A percentile compares a stretch with the other conserved stretches of the same genome.
These are phyloP conservation scores for Euclidium syriacum DNA, from an alignment of 345 rosid genomes.

Conservation along the genomic window DNA sequence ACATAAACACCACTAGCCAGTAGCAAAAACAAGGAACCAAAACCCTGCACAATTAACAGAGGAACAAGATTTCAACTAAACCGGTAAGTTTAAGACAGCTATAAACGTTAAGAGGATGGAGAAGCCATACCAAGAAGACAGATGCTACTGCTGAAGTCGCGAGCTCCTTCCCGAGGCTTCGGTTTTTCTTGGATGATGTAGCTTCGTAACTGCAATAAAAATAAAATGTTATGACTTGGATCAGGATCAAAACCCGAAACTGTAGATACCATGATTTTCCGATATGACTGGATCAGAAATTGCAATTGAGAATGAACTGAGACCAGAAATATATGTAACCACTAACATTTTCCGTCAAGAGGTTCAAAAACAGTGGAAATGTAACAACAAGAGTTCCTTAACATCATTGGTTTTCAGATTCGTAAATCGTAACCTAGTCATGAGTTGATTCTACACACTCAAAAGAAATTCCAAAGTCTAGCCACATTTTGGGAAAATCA, in stretches of 20 bases:
- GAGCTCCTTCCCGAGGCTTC: conserved; percentile 69
- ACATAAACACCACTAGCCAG: conserved; percentile 90
- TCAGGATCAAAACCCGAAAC: neutral
- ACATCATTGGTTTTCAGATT: neutral
- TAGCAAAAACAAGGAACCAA: conserved; percentile 86
- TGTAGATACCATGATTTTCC: neutral
- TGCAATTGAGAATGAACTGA: neutral
- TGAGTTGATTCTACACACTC: no score
- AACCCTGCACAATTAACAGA: conserved; percentile 57
- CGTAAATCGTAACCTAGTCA: neutral
- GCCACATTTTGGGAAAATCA: neutral
- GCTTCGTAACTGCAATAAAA: conserved; percentile 67
- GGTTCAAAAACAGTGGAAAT: conserved; percentile 2
- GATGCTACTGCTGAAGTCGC: conserved; percentile 71
- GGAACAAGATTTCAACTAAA: neutral
- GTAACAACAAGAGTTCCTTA: neutral
- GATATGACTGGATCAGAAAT: neutral
- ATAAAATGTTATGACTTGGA: neutral
- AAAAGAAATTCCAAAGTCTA: neutral
- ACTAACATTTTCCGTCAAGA: conserved; percentile 4
- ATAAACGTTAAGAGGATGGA: neutral
- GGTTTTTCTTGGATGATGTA: conserved; percentile 69
- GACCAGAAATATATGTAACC: conserved; percentile 1
- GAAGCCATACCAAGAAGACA: conserved; percentile 59
- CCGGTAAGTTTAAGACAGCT: neutral